Percentiles rank a stretch among this genome's conserved stretches.
These are phyloP conservation scores for Boletellus ananiceps DNA, from an alignment of 768 basidiomycete species.

Conservation along the genomic window DNA sequence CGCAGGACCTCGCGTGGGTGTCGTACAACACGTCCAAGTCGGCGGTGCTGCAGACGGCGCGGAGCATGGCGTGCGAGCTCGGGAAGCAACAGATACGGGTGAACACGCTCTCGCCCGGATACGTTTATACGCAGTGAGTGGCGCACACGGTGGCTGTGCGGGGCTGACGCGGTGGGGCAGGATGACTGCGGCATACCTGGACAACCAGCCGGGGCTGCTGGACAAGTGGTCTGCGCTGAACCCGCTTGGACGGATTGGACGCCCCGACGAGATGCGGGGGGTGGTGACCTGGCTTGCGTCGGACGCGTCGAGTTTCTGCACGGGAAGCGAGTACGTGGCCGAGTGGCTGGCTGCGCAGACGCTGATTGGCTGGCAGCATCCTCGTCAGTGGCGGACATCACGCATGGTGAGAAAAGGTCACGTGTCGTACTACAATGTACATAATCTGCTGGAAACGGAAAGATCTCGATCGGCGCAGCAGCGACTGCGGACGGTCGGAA, in stretches of 20 bases:
- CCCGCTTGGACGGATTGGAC: conserved; percentile 66
- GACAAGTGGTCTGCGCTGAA: conserved; percentile 67
- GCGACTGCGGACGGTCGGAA: conserved; percentile 30
- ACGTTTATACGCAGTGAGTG: conserved; percentile 66
- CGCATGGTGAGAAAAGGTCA: conserved; percentile 24
- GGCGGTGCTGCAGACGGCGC: conserved; percentile 73
- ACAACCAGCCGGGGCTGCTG: conserved; percentile 55
- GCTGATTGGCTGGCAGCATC: conserved; percentile 15
- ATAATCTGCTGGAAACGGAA: conserved; percentile 17
- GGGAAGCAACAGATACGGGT: conserved; percentile 63
- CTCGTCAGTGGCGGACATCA: conserved; percentile 31
- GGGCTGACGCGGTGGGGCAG: conserved; percentile 29
- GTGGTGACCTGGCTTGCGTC: conserved; percentile 68
- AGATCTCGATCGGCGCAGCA: conserved; percentile 34
- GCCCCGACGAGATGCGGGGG: conserved; percentile 69
- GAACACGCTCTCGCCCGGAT: conserved; percentile 72
- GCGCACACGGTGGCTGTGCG: conserved; percentile 14
- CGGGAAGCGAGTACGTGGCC: conserved; percentile 70
- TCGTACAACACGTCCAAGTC: conserved; percentile 77
- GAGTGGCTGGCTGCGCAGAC: rapidly evolving
- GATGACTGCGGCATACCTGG: conserved; percentile 72
- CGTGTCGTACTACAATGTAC: conserved; percentile 15
- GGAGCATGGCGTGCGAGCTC: conserved; percentile 80
- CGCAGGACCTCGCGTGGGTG: conserved; percentile 68
- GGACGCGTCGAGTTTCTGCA: conserved; percentile 74